Conservation (phyloP, 805 yeast genomes). For the Starmerella sirachaensis region DNA sequence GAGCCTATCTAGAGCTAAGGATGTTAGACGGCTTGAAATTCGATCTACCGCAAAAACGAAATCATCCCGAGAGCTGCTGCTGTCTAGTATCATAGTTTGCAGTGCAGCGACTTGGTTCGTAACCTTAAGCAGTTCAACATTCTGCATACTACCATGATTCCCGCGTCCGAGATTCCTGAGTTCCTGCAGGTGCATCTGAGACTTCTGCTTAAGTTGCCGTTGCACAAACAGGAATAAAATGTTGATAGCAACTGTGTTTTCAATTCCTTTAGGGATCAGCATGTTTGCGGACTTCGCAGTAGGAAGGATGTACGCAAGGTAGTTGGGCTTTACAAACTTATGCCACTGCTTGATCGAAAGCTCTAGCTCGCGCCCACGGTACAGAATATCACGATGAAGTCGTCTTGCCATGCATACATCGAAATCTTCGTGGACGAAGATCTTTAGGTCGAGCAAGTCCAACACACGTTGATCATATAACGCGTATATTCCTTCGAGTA, state of each 20-base stretch:
- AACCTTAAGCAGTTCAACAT: not conserved
- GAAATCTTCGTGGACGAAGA: constrained; percentile 86
- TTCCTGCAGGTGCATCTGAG: constrained; percentile 53
- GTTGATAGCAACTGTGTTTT: constrained; percentile 66
- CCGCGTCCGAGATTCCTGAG: constrained; percentile 45
- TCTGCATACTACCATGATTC: constrained; percentile 14
- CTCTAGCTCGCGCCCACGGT: constrained; percentile 70
- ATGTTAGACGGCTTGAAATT: constrained; percentile 58
- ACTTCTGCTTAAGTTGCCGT: constrained; percentile 55
- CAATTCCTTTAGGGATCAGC: constrained; percentile 82
- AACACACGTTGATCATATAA: constrained; percentile 57
- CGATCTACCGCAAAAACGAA: constrained; percentile 81
- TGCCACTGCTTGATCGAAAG: constrained; percentile 89
- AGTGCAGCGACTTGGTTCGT: constrained; percentile 63
- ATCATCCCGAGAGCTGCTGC: constrained; percentile 49
- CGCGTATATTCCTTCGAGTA: constrained; percentile 84
- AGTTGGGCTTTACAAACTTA: constrained; percentile 81
- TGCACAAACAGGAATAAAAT: constrained; percentile 69
- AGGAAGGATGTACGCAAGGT: constrained; percentile 60
- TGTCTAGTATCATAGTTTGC: constrained; percentile 54
- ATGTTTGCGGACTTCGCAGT: constrained; percentile 73
- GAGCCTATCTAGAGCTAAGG: constrained; percentile 48
- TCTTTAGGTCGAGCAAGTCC: constrained; percentile 69
- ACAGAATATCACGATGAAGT: constrained; percentile 71
- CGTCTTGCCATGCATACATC: constrained; percentile 88